Evolutionary conservation across 2,329 filamentous ascomycete genomes (phyloP).

Genomic region (Pseudogymnoascus pannorum): DNA sequence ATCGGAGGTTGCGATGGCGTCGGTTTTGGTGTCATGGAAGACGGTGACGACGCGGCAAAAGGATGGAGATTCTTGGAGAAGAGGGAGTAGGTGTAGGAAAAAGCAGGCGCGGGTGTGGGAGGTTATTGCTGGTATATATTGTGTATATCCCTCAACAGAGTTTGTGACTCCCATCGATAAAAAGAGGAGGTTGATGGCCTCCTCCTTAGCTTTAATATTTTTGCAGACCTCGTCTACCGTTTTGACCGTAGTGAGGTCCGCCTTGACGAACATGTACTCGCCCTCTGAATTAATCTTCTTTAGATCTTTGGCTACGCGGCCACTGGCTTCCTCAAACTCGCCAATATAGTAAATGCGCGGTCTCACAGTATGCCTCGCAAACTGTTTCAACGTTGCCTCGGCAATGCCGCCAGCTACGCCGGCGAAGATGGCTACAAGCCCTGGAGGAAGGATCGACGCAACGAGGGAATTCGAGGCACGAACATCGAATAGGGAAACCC

Average conservation of each 20-base stretch:
- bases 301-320: slow-evolving; percentile 31
- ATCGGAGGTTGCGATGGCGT: background rate
- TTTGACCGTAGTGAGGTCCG: slow-evolving; percentile 37
- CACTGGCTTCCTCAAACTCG: slow-evolving; percentile 33
- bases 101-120: slow-evolving; percentile 51
- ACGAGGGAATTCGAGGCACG: slow-evolving; percentile 13
- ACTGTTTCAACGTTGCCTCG: slow-evolving; percentile 36
- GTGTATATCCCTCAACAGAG: too few relatives aligned
- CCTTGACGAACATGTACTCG: slow-evolving; percentile 35
- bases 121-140: slow-evolving; percentile 32
- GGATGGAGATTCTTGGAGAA: slow-evolving; percentile 37
- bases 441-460: slow-evolving; percentile 24
- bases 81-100: slow-evolving; percentile 47
- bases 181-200: slow-evolving; percentile 47
- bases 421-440: slow-evolving; percentile 42
- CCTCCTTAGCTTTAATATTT: slow-evolving; percentile 42
- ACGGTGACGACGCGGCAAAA: slow-evolving; percentile 48
- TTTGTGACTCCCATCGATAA: slow-evolving; percentile 42
- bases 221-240: slow-evolving; percentile 40
- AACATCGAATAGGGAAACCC: slow-evolving; percentile 11
- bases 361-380: slow-evolving; percentile 32
- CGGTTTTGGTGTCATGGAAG: slow-evolving; percentile 18
- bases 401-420: slow-evolving; percentile 45
- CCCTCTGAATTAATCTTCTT: slow-evolving; percentile 32
- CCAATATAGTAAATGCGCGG: slow-evolving; percentile 41